These are phyloP conservation scores for Nephelium lappaceum DNA, from an alignment of 345 rosid genomes.

Conservation along the genomic window DNA sequence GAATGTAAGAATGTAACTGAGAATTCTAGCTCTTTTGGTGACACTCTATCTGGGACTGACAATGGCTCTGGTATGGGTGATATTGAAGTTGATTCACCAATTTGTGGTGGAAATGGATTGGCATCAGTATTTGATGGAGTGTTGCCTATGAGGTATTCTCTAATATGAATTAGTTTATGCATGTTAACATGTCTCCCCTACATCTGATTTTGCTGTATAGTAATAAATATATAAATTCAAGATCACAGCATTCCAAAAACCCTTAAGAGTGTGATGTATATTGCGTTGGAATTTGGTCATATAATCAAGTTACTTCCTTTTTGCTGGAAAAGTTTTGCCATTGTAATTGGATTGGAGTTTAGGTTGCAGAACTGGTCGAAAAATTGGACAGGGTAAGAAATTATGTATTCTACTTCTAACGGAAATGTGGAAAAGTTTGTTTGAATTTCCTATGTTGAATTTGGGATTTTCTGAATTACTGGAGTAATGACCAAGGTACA, in stretches of 20 bases:
- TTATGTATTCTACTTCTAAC: background rate
- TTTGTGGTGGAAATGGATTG: slow-evolving; percentile 27
- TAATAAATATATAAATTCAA: background rate
- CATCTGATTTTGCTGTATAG: background rate
- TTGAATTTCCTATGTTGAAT: background rate
- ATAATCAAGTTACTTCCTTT: background rate
- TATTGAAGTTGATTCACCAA: slow-evolving; percentile 70
- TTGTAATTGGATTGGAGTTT: background rate
- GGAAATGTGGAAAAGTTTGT: background rate
- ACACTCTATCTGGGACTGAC: slow-evolving; percentile 50
- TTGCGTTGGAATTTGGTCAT: background rate
- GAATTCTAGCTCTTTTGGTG: slow-evolving; percentile 79
- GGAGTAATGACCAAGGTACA: background rate
- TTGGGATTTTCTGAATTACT: background rate
- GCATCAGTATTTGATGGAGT: slow-evolving; percentile 31
- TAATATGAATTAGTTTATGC: background rate
- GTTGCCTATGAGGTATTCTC: slow-evolving; percentile 50
- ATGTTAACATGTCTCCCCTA: background rate
- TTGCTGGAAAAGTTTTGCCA: background rate
- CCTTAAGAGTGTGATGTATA: background rate
- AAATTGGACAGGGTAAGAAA: background rate
- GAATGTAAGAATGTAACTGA: slow-evolving; percentile 56
- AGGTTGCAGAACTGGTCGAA: background rate
- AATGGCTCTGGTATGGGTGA: slow-evolving; percentile 44
- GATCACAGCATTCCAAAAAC: background rate